Base-by-base conservation (phyloP, 768 basidiomycete genomes). In the Hypsizygus marmoreus region DNA sequence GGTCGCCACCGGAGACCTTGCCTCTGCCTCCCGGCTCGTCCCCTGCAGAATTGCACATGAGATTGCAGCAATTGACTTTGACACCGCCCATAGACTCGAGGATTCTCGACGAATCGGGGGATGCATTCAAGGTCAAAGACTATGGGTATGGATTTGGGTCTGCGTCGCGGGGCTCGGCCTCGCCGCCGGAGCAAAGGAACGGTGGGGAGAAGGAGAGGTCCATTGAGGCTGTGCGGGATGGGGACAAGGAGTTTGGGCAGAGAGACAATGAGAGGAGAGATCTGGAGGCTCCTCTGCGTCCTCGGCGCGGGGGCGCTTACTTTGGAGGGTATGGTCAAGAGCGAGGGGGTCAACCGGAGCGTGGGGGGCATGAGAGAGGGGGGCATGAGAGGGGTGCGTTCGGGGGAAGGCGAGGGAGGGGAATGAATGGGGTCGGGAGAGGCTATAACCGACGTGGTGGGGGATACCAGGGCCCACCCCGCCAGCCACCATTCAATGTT, bases 141-240 rank as follows among this genome's bases (percentile, higher is more conserved):
- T 85, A 72, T 44, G 84, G 85, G 7, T 86, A 67, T 55, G 83
- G 84, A 4, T 86, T 86, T 50, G 84, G 84, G 1, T 63, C 68
- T 10, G 61, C 63, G 25, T 45, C 43, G 2, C 42, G 30, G 13
- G 50, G 31, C 2, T 51, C 45, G 9, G 20, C 16, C 6, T 47
- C 45, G n/a, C 45, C 50, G 16, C 47, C 47, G 41, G 63, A 59
- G 40, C 43, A 29, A 29, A 51, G 37, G 25, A 51, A 49, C 26
- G 37, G 36, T 38, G 43, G 28, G 19, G 50, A 33, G 26, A 36
- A 28, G 32, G 47, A 31, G 20, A 40, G 41, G n/a, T n/a, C n/a
- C 14, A 31, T 8, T 10, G 20, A 20, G 9, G 36, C 37, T 25
- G 60, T 58, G 29, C 54, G 54, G 12, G 61, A 55, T 30, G 40